A percentile compares a stretch with the other conserved stretches of the same genome.
Evolutionary conservation across 2,329 filamentous ascomycete genomes (phyloP).

Genomic region (Epichloe festucae): DNA sequence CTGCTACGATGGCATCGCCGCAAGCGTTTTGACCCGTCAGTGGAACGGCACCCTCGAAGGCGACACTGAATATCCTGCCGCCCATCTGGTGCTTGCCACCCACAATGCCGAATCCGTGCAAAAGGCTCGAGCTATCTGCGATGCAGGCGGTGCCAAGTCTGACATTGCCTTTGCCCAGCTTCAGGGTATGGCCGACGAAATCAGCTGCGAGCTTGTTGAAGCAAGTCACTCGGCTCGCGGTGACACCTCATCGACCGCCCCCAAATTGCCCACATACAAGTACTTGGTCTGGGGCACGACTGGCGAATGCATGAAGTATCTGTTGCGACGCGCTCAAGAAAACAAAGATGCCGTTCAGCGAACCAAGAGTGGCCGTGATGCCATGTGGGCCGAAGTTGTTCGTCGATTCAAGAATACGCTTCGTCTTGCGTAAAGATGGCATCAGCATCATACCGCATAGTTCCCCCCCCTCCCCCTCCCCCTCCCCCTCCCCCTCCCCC

Average conservation of each 20-base stretch:
- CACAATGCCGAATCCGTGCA: conserved; percentile 68
- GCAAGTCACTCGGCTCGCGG: conserved; percentile 19
- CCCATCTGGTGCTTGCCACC: conserved; percentile 61
- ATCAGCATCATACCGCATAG: not conserved
- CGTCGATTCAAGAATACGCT: conserved; percentile 36
- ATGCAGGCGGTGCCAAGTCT: conserved; percentile 27
- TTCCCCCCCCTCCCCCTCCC: no score
- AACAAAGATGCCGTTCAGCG: conserved; percentile 58
- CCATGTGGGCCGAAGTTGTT: conserved; percentile 48
- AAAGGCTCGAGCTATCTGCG: conserved; percentile 38
- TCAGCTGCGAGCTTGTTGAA: conserved; percentile 51
- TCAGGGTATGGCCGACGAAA: conserved; percentile 91
- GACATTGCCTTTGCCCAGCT: conserved; percentile 50
- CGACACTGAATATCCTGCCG: conserved; percentile 36
- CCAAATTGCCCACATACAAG: conserved; percentile 49
- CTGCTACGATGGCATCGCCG: conserved; percentile 60
- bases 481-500: no score
- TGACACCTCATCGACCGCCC: conserved; percentile 13
- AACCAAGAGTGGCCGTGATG: conserved; percentile 47
- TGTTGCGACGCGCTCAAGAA: conserved; percentile 50
- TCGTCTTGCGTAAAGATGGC: conserved; percentile 1
- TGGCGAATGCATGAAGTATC: conserved; percentile 76
- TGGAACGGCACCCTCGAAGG: conserved; percentile 24
- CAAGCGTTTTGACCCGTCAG: conserved; percentile 49
- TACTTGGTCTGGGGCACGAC: conserved; percentile 59